Evolutionary conservation across 352 stramenopile species (phyloP), one percentile per base, ranked within the genome.

Genomic region (Pythium guiyangense): DNA sequence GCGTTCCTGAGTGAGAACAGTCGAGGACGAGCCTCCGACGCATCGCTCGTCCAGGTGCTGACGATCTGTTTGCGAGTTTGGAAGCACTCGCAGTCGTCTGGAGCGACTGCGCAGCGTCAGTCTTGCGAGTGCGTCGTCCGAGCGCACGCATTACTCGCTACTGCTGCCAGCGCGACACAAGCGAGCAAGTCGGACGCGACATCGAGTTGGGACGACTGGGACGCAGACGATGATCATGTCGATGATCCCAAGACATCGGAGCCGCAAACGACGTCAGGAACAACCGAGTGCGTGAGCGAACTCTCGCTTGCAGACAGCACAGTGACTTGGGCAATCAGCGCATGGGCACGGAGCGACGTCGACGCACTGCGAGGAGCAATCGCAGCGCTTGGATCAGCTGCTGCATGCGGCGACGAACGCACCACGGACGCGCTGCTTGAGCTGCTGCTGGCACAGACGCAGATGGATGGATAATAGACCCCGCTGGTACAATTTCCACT

Each of bases 191-290:
- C 31, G 31, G 31, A 37, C 4, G 31, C 31, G 31, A 9, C 31
- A 11, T 56, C 56, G 8, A 49, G 54, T 17, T 81, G 72, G 72
- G 59, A 74, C n/a, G 69, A 75, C 35, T 82, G 70, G 73, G 73
- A 81, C 49, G 59, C 66, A 48, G 64, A 74, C 22, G 60, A 58
- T 29, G 10, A n/a, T n/a, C n/a, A n/a, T 20, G 6, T 11, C 27
- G 47, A 52, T 25, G 20, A 40, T 25, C 45, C 6, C 22, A 29
- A n/a, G 42, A 2, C 27, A 9, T 6, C 46, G 0, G 48, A 58
- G 18, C 42, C 49, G 10, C n/a, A 26, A 22, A 37, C 12, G 31
- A 1, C 4, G 31, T 37, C 31, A 37, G 31, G 31, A n/a, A n/a
- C n/a, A 37, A 37, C 31, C 6, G 31, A 37, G 31, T 37, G 31